Percentiles rank a stretch among this genome's conserved stretches.
Conservation (phyloP, 495 filamentous ascomycete species). For the Penicillium ochrochloron region DNA sequence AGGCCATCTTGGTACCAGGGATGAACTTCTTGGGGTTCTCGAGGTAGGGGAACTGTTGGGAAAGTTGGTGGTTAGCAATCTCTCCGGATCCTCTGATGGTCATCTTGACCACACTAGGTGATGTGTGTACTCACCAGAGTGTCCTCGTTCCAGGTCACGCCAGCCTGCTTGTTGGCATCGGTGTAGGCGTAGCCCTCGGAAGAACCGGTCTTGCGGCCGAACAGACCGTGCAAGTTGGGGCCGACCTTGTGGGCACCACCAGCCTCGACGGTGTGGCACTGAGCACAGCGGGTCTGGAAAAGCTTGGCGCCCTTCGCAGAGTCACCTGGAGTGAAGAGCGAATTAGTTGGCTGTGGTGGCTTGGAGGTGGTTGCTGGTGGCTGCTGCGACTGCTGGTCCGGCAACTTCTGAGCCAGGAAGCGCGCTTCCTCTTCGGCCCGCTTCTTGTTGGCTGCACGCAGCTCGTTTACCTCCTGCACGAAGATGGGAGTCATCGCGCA, state of each 20-base stretch:
- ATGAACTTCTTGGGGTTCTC: conserved; percentile 97
- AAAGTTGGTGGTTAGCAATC: conserved; percentile 21
- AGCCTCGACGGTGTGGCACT: conserved; percentile 93
- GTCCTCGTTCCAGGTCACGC: conserved; percentile 82
- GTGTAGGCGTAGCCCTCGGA: conserved; percentile 96
- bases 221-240: conserved; percentile 95
- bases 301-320: conserved; percentile 96
- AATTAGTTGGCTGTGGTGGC: conserved; percentile 34
- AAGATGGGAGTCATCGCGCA: conserved; percentile 12
- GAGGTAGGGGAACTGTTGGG: conserved; percentile 75
- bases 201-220: conserved; percentile 91
- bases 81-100: not conserved
- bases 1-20: conserved; percentile 99
- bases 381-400: conserved; percentile 18
- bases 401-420: not conserved
- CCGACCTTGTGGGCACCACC: conserved; percentile 96
- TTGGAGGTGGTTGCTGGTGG: not conserved
- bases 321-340: conserved; percentile 66
- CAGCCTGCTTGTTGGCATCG: conserved; percentile 99
- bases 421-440: conserved; percentile 7
- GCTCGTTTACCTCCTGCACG: conserved; percentile 29
- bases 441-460: conserved; percentile 32
- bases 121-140: conserved; percentile 69
- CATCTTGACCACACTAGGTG: not conserved
- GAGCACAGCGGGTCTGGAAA: conserved; percentile 98